phyloP scores from a whole-genome alignment of 306 rosid species.

The Inga laurina region DNA sequence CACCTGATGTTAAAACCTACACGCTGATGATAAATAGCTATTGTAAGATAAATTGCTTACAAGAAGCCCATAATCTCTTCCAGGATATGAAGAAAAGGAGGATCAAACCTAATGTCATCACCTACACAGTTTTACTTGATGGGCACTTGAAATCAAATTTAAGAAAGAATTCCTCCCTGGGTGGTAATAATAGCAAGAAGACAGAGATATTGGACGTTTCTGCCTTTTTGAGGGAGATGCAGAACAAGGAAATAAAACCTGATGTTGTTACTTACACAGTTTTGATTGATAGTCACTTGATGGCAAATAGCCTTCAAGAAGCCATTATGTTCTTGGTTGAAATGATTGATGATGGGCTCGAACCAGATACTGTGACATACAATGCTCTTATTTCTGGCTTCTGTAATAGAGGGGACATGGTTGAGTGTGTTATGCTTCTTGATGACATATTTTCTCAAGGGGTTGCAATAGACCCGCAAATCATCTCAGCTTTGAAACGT shows the following conservation, averaged over 20 bases:
- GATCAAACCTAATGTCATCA: constrained; percentile 67
- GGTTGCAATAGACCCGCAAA: constrained; percentile 37
- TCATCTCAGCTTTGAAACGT: constrained; percentile 41
- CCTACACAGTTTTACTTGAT: constrained; percentile 79
- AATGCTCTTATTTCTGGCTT: constrained; percentile 60
- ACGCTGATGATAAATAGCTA: constrained; percentile 74
- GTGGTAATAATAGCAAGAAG: constrained; percentile 8
- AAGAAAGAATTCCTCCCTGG: constrained; percentile 20
- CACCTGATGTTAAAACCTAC: constrained; percentile 69
- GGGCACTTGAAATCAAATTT: constrained; percentile 43
- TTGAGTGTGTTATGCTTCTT: constrained; percentile 45
- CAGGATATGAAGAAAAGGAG: constrained; percentile 68
- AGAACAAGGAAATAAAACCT: constrained; percentile 55
- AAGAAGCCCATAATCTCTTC: constrained; percentile 62
- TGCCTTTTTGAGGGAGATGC: constrained; percentile 62
- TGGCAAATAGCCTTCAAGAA: constrained; percentile 49
- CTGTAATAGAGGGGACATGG: constrained; percentile 43
- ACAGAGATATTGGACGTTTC: constrained; percentile 30
- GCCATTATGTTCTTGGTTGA: constrained; percentile 58
- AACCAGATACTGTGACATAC: constrained; percentile 74
- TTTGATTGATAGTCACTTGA: constrained; percentile 61
- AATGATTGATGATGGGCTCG: constrained; percentile 60
- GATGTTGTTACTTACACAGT: constrained; percentile 74
- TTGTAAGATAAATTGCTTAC: constrained; percentile 58
- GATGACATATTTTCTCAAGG: constrained; percentile 64